Evolutionary conservation across 805 yeast species (phyloP).

Genomic region (Candida easanensis): DNA sequence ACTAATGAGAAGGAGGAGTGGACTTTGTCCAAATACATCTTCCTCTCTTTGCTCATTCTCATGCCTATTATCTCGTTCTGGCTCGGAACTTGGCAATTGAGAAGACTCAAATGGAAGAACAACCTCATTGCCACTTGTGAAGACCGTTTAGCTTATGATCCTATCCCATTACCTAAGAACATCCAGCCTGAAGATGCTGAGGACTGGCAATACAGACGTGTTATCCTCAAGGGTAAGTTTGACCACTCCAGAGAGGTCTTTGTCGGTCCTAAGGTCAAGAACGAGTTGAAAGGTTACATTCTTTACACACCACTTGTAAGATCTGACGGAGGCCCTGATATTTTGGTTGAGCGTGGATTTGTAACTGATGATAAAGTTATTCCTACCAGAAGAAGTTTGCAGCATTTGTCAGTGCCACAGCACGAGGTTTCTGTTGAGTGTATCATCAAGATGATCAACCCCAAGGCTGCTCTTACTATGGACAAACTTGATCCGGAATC

Average conservation of each 20-base stretch:
- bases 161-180: slow-evolving; percentile 68
- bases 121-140: slow-evolving; percentile 80
- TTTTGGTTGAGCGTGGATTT: slow-evolving; percentile 92
- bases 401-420: slow-evolving; percentile 66
- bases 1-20: slow-evolving; percentile 36
- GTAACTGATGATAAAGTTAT: slow-evolving; percentile 61
- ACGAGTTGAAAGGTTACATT: slow-evolving; percentile 73
- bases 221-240: slow-evolving; percentile 72
- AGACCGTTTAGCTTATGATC: slow-evolving; percentile 69
- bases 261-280: slow-evolving; percentile 83
- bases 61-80: slow-evolving; percentile 88
- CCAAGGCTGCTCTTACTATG: slow-evolving; percentile 62
- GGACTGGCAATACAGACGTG: slow-evolving; percentile 80
- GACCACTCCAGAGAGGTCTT: slow-evolving; percentile 84
- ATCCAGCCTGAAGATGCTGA: slow-evolving; percentile 61
- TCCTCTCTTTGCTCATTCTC: slow-evolving; percentile 43
- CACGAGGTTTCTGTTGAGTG: slow-evolving; percentile 67
- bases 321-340: slow-evolving; percentile 68
- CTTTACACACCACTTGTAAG: slow-evolving; percentile 81
- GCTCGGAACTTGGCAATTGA: slow-evolving; percentile 91
- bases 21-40: slow-evolving; percentile 30
- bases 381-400: slow-evolving; percentile 57
- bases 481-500: slow-evolving; percentile 66
- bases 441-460: slow-evolving; percentile 65
- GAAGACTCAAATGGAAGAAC: slow-evolving; percentile 84